phyloP scores from a whole-genome alignment of 2,329 filamentous ascomycete species.

The Diaporthe vexans region DNA sequence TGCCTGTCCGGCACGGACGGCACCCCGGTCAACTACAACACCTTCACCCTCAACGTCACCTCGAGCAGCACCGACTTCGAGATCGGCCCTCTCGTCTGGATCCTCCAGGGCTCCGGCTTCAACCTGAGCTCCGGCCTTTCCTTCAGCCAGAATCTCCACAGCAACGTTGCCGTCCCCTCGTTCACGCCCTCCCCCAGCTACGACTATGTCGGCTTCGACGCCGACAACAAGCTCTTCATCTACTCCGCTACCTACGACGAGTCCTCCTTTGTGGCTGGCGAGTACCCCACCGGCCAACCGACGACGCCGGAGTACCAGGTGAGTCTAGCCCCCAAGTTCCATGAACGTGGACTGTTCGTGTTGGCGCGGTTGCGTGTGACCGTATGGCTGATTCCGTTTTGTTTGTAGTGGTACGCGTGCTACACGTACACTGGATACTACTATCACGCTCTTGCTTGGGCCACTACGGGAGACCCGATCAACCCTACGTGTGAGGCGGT shows the following conservation, averaged over 20 bases:
- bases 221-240: slow-evolving; percentile 48
- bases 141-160: slow-evolving; percentile 45
- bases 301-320: slow-evolving; percentile 47
- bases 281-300: slow-evolving; percentile 39
- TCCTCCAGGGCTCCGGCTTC: slow-evolving; percentile 45
- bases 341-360: neutral
- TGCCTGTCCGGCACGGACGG: slow-evolving; percentile 46
- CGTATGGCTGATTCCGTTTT: slow-evolving; percentile 1
- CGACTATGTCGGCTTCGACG: slow-evolving; percentile 49
- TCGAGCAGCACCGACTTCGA: slow-evolving; percentile 37
- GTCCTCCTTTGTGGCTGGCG: slow-evolving; percentile 45
- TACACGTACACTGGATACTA: slow-evolving; percentile 52
- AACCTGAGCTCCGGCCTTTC: slow-evolving; percentile 44
- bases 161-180: slow-evolving; percentile 51
- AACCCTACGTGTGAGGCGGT: slow-evolving; percentile 54
- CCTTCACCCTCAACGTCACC: slow-evolving; percentile 54
- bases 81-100: slow-evolving; percentile 50
- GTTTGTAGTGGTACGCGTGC: slow-evolving; percentile 50
- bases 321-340: neutral
- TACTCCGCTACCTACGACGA: slow-evolving; percentile 47
- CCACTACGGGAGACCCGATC: slow-evolving; percentile 47
- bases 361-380: neutral
- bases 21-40: slow-evolving; percentile 42
- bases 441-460: slow-evolving; percentile 53
- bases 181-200: slow-evolving; percentile 44